phyloP scores from a whole-genome alignment of 768 basidiomycete species.

The Epithele typhae region DNA sequence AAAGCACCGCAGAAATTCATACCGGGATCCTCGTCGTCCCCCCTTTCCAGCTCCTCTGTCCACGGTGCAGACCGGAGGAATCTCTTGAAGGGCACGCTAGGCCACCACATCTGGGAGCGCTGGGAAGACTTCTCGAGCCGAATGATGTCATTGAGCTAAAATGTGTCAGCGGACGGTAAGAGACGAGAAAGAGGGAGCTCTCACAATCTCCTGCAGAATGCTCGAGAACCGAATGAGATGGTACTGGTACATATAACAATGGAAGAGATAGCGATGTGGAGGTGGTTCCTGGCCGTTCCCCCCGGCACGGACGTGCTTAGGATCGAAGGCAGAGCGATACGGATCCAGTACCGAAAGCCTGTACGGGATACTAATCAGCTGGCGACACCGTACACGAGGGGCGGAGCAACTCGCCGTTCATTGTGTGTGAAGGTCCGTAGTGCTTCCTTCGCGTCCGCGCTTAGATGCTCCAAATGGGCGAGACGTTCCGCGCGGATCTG shows the following conservation, averaged over 20 bases:
- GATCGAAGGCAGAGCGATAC: constrained; percentile 49
- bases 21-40: constrained; percentile 71
- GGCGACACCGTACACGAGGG: too few relatives aligned
- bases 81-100: constrained; percentile 28
- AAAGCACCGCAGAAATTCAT: too few relatives aligned
- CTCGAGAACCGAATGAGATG: constrained; percentile 38
- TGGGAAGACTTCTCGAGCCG: constrained; percentile 46
- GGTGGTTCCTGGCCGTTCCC: constrained; percentile 39
- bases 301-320: constrained; percentile 23
- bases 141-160: constrained; percentile 54
- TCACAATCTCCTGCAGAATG: constrained; percentile 31
- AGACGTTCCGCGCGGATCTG: constrained; percentile 31
- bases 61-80: constrained; percentile 37
- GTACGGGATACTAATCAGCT: too few relatives aligned
- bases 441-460: constrained; percentile 30
- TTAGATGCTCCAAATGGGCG: constrained; percentile 33
- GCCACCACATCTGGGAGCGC: constrained; percentile 52
- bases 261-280: constrained; percentile 67
- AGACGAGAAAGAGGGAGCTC: constrained; percentile 5
- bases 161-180: not conserved
- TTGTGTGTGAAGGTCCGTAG: constrained; percentile 46
- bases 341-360: constrained; percentile 56
- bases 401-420: constrained; percentile 40
- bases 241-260: constrained; percentile 70
- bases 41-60: constrained; percentile 37